Conservation (phyloP, 306 rosid species). For the Carpinus fangiana region DNA sequence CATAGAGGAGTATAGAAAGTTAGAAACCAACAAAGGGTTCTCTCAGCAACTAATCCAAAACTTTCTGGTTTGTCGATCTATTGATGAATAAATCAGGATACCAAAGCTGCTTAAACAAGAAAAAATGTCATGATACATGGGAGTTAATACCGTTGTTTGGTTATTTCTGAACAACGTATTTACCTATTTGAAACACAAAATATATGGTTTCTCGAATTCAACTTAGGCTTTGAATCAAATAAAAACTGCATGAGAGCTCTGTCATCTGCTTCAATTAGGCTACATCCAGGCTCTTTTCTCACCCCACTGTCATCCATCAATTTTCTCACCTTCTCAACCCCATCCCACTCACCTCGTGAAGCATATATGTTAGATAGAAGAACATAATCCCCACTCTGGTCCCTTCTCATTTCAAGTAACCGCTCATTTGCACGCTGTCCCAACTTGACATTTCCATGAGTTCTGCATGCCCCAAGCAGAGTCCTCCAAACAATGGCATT, state of each 20-base stretch:
- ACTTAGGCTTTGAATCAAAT: conserved; percentile 37
- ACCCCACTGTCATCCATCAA: conserved; percentile 73
- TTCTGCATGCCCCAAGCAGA: conserved; percentile 77
- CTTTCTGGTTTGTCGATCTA: background rate
- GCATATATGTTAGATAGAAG: conserved; percentile 66
- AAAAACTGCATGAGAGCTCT: conserved; percentile 37
- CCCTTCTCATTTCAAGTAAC: conserved; percentile 56
- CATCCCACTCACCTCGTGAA: conserved; percentile 74
- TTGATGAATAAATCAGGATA: background rate
- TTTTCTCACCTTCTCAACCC: conserved; percentile 71
- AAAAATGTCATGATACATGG: background rate
- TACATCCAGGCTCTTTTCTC: conserved; percentile 60
- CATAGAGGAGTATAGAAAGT: no score
- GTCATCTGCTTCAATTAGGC: conserved; percentile 60
- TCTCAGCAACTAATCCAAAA: background rate
- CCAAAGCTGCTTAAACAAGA: background rate
- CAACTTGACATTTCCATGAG: conserved; percentile 75
- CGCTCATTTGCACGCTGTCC: conserved; percentile 61
- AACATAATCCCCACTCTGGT: conserved; percentile 80
- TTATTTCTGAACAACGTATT: background rate
- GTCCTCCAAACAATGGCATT: conserved; percentile 83
- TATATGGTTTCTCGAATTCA: conserved; percentile 10
- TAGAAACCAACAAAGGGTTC: background rate
- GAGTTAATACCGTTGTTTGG: background rate
- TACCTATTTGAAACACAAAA: background rate